phyloP scores from a whole-genome alignment of 805 yeast species.

The Blastobotrys terrestris region DNA sequence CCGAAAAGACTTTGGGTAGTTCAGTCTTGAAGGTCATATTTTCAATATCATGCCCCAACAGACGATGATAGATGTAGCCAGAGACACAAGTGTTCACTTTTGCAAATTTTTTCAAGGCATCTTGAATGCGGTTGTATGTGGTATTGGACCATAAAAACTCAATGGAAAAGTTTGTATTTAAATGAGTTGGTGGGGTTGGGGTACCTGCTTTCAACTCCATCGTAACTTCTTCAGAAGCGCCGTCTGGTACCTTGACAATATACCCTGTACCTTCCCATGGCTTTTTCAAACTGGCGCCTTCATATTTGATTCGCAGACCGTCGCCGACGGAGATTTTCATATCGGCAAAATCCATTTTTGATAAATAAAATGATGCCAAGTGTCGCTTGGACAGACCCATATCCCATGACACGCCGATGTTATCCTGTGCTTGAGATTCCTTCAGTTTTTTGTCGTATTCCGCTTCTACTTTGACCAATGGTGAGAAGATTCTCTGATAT shows the following conservation, averaged over 20 bases:
- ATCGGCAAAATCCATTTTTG: slow-evolving; percentile 53
- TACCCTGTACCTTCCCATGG: slow-evolving; percentile 72
- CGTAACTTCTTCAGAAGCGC: slow-evolving; percentile 61
- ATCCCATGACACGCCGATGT: slow-evolving; percentile 69
- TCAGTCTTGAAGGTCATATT: slow-evolving; percentile 39
- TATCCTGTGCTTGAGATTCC: slow-evolving; percentile 72
- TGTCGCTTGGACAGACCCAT: slow-evolving; percentile 57
- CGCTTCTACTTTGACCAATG: slow-evolving; percentile 74
- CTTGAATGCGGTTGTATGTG: slow-evolving; percentile 77
- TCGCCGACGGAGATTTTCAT: slow-evolving; percentile 79
- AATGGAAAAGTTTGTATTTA: slow-evolving; percentile 65
- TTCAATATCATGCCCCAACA: slow-evolving; percentile 73
- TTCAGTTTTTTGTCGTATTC: slow-evolving; percentile 66
- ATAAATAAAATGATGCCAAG: slow-evolving; percentile 60
- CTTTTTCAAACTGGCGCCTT: slow-evolving; percentile 48
- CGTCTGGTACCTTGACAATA: slow-evolving; percentile 64
- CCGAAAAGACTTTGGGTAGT: slow-evolving; percentile 57
- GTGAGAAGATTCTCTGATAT: slow-evolving; percentile 80
- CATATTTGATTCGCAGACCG: slow-evolving; percentile 62
- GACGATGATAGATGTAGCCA: slow-evolving; percentile 65
- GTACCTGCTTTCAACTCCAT: slow-evolving; percentile 52
- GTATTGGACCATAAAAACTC: slow-evolving; percentile 88
- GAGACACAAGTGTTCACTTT: slow-evolving; percentile 61
- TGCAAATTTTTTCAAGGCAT: slow-evolving; percentile 68
- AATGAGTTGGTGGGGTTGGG: slow-evolving; percentile 44